Conservation (phyloP, 768 basidiomycete genomes). For the Leccinum fibrillosum region DNA sequence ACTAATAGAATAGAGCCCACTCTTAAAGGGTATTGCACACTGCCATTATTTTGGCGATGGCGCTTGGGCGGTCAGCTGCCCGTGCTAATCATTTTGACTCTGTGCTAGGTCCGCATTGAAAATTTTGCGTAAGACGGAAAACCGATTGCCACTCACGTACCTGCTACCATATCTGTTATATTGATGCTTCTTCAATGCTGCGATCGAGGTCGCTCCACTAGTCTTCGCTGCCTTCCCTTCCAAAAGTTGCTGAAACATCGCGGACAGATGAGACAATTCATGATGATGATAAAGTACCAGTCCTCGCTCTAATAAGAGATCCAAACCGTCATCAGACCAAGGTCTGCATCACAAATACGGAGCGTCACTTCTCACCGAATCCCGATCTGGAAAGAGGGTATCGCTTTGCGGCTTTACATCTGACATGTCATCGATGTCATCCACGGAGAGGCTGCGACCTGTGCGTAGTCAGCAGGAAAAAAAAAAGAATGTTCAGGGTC, state of each 20-base stretch:
- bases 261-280: background rate
- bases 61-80: conserved; percentile 14
- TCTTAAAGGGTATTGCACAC: conserved; percentile 8
- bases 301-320: conserved; percentile 1
- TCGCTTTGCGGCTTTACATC: background rate
- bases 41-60: conserved; percentile 16
- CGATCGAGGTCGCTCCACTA: background rate
- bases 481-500: background rate
- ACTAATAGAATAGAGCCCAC: background rate
- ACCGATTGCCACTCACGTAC: conserved; percentile 3
- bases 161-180: conserved; percentile 6
- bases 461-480: background rate
- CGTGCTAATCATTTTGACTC: conserved; percentile 6
- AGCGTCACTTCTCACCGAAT: too few species aligned
- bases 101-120: background rate
- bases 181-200: conserved; percentile 11
- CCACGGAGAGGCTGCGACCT: background rate
- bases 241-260: background rate
- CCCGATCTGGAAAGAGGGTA: background rate
- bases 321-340: background rate
- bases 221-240: background rate
- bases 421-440: background rate
- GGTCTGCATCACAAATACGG: background rate
- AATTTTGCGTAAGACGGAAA: conserved; percentile 3
- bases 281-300: background rate